Evolutionary conservation across 441 rosid genomes (phyloP), one percentile per base, ranked within the genome.

Genomic region (Erodium chrysanthum): DNA sequence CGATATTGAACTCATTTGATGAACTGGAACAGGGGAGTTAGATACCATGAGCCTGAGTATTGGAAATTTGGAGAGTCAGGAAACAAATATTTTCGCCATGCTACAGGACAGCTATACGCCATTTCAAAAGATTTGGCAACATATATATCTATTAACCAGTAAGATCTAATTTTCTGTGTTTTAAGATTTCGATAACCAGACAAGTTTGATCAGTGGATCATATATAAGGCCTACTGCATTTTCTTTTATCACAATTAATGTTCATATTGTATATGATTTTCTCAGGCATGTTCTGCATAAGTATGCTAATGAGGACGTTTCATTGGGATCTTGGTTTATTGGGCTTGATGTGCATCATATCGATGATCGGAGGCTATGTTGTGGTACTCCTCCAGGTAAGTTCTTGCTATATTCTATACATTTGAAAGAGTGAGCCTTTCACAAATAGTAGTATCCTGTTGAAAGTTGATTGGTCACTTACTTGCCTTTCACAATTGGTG

Each of bases 291-390:
- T 94, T 68, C 77, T 94, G 69, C 97, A 94, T 84, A 90, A 85
- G 80, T 94, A 83, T 82, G 99, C 97, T 0, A 94, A 94, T 10
- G 99, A 94, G 82, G 99, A 94, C 78, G 97, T 94, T 73, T 89
- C 99, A 0, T 58, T 91, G 76, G 99, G 99, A 64, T 82, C 97
- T 37, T 94, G 99, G 99, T 91, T 94, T 82, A 88, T 94, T 5
- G 96, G 99, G 20, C 86, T 94, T 18, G 97, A 94, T 64, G 92
- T 79, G 52, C 85, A 94, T 67, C 97, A 91, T 72, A 84, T 91
- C 10, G 99, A 91, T 68, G 97, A 94, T 70, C 81, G 97, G 69
- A 86, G 99, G 78, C 78, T 94, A 33, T 94, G 97, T 33, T 94
- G 99, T 37, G 97, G 97, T 79, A 94, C 96, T 15, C 97, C 92